A percentile compares a stretch with the other conserved stretches of the same genome.
phyloP scores from a whole-genome alignment of 768 basidiomycete species.

The Lactarius indigo region DNA sequence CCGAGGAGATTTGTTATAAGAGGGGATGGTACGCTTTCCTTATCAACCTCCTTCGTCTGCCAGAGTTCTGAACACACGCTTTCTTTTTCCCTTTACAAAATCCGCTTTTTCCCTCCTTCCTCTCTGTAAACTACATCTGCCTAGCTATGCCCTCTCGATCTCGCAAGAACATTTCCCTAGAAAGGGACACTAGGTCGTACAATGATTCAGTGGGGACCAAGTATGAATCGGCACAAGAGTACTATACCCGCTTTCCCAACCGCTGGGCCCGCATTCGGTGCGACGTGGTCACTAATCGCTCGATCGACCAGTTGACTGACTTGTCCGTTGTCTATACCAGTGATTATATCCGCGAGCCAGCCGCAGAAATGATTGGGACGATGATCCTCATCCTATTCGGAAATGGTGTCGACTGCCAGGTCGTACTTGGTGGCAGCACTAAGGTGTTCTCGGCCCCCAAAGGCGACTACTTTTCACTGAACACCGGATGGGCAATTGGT shows the following conservation, averaged over 20 bases:
- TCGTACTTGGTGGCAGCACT: slow-evolving; percentile 10
- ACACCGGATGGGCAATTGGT: slow-evolving; percentile 24
- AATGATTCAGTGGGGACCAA: background rate
- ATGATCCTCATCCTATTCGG: slow-evolving; percentile 22
- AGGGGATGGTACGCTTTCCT: background rate
- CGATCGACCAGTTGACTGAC: background rate
- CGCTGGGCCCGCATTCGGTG: slow-evolving; percentile 5
- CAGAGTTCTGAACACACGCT: background rate
- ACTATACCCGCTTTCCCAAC: slow-evolving; percentile 8
- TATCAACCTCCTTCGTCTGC: background rate
- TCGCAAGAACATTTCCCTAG: background rate
- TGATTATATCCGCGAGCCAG: slow-evolving; percentile 13
- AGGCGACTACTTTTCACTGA: slow-evolving; percentile 26
- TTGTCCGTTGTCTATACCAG: background rate
- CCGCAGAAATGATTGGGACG: slow-evolving; percentile 10
- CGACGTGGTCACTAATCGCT: background rate
- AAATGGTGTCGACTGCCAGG: slow-evolving; percentile 19
- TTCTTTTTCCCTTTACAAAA: background rate
- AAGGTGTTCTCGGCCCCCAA: slow-evolving; percentile 21
- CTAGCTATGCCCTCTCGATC: background rate
- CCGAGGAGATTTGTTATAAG: background rate
- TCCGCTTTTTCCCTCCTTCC: background rate
- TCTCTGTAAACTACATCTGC: background rate
- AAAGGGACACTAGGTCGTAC: background rate
- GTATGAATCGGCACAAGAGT: background rate